Percentiles rank a stretch among this genome's conserved stretches.
These are phyloP conservation scores for Leptographium lundbergii DNA, from an alignment of 2,329 filamentous ascomycete genomes.

Conservation along the genomic window DNA sequence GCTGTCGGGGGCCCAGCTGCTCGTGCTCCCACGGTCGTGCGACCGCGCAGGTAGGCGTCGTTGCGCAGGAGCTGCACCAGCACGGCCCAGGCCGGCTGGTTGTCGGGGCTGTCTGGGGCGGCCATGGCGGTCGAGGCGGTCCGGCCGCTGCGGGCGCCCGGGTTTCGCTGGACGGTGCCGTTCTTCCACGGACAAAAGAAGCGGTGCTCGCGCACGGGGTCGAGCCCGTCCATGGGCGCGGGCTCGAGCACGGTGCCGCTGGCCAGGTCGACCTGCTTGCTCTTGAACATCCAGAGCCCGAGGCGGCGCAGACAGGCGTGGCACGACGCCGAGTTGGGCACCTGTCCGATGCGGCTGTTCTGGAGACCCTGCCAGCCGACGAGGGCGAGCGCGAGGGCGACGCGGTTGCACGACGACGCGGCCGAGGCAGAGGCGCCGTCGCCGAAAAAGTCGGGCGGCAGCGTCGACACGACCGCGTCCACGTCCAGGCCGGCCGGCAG, in stretches of 20 bases:
- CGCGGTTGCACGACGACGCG: slow-evolving; percentile 32
- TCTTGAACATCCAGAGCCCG: slow-evolving; percentile 88
- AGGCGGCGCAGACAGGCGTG: slow-evolving; percentile 77
- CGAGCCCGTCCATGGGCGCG: slow-evolving; percentile 52
- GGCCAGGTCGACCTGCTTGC: slow-evolving; percentile 49
- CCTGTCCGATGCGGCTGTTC: slow-evolving; percentile 40
- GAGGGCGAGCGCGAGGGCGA: slow-evolving; percentile 56
- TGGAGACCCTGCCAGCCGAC: slow-evolving; percentile 63
- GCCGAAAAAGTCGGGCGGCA: slow-evolving; percentile 42
- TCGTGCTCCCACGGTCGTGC: slow-evolving; percentile 12
- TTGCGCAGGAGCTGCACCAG: slow-evolving; percentile 43
- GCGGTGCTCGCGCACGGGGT: slow-evolving; percentile 60
- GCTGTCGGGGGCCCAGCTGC: background rate
- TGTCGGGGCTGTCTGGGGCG: slow-evolving; percentile 20
- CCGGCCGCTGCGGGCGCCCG: slow-evolving; percentile 14
- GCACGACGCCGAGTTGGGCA: slow-evolving; percentile 66
- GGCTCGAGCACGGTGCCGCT: slow-evolving; percentile 39
- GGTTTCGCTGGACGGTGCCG: slow-evolving; percentile 44
- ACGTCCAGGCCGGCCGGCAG: slow-evolving; percentile 41
- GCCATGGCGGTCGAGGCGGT: background rate
- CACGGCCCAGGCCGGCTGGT: slow-evolving; percentile 41
- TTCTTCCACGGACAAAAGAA: slow-evolving; percentile 79
- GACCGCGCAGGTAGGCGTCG: slow-evolving; percentile 38
- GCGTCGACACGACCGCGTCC: slow-evolving; percentile 33
- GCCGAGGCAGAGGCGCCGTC: slow-evolving; percentile 11